phyloP scores from a whole-genome alignment of 163 green algal genomes.

The Prototheca wickerhamii region DNA sequence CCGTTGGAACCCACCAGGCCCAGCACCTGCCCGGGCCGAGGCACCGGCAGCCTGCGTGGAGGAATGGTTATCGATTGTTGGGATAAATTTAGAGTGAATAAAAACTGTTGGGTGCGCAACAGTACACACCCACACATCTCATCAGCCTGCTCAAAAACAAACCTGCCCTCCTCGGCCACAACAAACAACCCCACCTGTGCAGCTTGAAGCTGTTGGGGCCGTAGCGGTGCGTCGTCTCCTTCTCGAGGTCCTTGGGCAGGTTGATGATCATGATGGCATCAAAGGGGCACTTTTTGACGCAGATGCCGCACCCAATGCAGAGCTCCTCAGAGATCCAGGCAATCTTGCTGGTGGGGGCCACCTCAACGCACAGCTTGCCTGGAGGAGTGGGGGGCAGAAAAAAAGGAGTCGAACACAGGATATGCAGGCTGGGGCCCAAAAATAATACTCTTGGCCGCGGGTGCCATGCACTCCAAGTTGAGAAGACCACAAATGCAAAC shows the following conservation, averaged over 20 bases:
- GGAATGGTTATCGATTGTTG: background rate
- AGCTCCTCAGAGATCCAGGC: constrained; percentile 96
- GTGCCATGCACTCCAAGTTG: background rate
- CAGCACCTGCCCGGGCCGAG: constrained; percentile 89
- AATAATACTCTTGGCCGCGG: too few relatives aligned
- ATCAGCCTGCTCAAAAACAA: too few relatives aligned
- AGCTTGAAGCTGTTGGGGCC: constrained; percentile 99
- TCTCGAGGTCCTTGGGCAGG: constrained; percentile 94
- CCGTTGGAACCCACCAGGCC: constrained; percentile 97
- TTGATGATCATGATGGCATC: constrained; percentile 99
- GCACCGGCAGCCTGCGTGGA: constrained; percentile 72
- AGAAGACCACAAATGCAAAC: background rate
- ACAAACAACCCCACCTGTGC: constrained; percentile 61
- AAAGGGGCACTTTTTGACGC: constrained; percentile 99
- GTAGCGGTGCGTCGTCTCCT: constrained; percentile 96
- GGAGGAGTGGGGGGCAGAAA: constrained; percentile 2
- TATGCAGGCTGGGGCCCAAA: too few relatives aligned
- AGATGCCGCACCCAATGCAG: constrained; percentile 99
- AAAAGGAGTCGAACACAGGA: too few relatives aligned
- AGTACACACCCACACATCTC: too few relatives aligned
- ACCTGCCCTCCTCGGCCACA: too few relatives aligned
- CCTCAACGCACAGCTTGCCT: constrained; percentile 98
- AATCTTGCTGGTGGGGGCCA: constrained; percentile 74
- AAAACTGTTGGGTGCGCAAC: too few relatives aligned
- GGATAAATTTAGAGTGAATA: too few relatives aligned